Base-by-base conservation (phyloP, 148 eudicot genomes). In the Simmondsia chinensis region DNA sequence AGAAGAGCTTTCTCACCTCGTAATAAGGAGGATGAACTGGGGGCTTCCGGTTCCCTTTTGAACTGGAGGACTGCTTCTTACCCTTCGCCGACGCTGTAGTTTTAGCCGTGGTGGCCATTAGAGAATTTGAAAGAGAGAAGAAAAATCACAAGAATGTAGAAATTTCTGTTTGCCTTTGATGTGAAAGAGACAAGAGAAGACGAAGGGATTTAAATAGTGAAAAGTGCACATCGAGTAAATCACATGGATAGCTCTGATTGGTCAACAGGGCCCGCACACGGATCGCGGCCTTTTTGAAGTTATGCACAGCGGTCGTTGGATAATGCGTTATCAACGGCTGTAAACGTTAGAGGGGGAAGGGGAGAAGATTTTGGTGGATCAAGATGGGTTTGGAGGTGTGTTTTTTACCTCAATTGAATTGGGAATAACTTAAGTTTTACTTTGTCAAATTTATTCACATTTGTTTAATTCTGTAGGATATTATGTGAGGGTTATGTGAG, bases 41-140 rank as follows among this genome's bases (percentile, higher is more conserved):
- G 11, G 70, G 27, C 15, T 12, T 57, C 33, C 53, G 48, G 1
- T 56, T 2, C 49, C 64, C 71, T 52, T 20, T 60, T 0, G 74
- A 13, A 43, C 22, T 61, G 1, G n/a, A n/a, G n/a, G 59, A 23
- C 4, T 61, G 24, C 26, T 68, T 69, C 64, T 73, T 61, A 2
- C 48, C 43, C 25, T 71, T 66, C 0, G 50, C 30, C 14, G 39
- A 45, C 7, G 42, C 59, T 32, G 48, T 60, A 3, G 66, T 50
- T 15, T 77, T 81, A 32, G 73, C 91, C 32, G 69, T 53, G 2
- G 68, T 56, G 41, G 82, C 68, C 89, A 81, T 81, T 43, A n/a
- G n/a, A n/a, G n/a, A 7, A n/a, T n/a, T n/a, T n/a, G n/a, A 7
- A 8, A 18, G 19, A 36, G 1, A 4, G 20, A 18, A 6, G 37